A percentile compares a stretch with the other conserved stretches of the same genome.
Conservation (phyloP, 371 early-diverging fungal species). For the Basidiobolus heterosporus region DNA sequence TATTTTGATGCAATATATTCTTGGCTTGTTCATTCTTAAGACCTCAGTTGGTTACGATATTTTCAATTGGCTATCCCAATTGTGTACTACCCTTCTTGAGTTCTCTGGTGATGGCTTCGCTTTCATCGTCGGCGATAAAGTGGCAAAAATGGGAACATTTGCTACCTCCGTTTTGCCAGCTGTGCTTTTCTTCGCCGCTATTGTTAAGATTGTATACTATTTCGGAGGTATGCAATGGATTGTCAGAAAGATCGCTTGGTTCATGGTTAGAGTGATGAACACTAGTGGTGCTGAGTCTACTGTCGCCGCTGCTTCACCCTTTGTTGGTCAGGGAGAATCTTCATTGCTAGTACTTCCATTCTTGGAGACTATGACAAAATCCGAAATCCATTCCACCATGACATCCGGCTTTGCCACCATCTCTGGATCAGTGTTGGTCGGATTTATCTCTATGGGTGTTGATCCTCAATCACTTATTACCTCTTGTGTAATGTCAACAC, state of each 20-base stretch:
- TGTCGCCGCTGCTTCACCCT: constrained; percentile 72
- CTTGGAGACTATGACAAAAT: constrained; percentile 63
- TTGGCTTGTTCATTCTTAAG: constrained; percentile 67
- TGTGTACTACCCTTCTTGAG: constrained; percentile 43
- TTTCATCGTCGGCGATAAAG: constrained; percentile 44
- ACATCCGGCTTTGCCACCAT: constrained; percentile 83
- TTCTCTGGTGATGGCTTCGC: constrained; percentile 44
- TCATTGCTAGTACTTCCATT: constrained; percentile 70
- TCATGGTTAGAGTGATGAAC: constrained; percentile 50
- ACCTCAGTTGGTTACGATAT: constrained; percentile 55
- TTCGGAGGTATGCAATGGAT: constrained; percentile 73
- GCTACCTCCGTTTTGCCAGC: constrained; percentile 63
- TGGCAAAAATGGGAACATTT: constrained; percentile 26
- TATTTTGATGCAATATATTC: constrained; percentile 53
- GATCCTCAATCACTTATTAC: constrained; percentile 51
- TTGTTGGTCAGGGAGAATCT: constrained; percentile 71
- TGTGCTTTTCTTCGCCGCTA: constrained; percentile 72
- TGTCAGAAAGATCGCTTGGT: constrained; percentile 42
- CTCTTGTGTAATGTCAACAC: constrained; percentile 84
- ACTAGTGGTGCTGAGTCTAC: constrained; percentile 79
- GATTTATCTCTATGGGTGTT: constrained; percentile 48
- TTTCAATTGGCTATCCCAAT: constrained; percentile 52
- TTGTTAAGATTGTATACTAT: constrained; percentile 73
- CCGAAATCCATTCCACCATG: constrained; percentile 80
- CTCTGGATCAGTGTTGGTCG: constrained; percentile 78